These are phyloP conservation scores for Saksenaea oblongispora DNA, from an alignment of 371 early-diverging fungal genomes.

Conservation along the genomic window DNA sequence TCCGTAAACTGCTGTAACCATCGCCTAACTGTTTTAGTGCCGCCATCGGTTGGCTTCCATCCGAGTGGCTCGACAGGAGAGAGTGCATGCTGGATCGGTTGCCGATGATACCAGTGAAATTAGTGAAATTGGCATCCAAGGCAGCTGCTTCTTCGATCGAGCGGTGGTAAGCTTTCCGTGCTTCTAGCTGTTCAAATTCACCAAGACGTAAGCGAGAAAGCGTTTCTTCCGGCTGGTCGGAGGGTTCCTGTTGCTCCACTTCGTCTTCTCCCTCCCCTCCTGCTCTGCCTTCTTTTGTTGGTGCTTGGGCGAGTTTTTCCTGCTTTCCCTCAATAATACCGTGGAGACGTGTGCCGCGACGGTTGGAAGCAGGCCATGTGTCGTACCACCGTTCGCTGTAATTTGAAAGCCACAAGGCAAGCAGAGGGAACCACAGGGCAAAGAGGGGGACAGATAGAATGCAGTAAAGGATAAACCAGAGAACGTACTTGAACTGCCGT, in stretches of 20 bases:
- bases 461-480: conserved; percentile 49
- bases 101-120: conserved; percentile 37
- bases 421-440: conserved; percentile 43
- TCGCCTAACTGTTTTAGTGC: conserved; percentile 36
- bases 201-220: conserved; percentile 34
- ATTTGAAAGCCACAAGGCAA: conserved; percentile 43
- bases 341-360: conserved; percentile 26
- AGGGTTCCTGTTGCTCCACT: conserved; percentile 9
- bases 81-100: conserved; percentile 8
- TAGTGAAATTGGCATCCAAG: conserved; percentile 45
- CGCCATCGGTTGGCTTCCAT: conserved; percentile 12
- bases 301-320: background rate
- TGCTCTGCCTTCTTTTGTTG: conserved; percentile 3
- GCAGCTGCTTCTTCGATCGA: conserved; percentile 41
- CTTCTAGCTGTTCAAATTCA: conserved; percentile 41
- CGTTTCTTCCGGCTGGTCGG: conserved; percentile 15
- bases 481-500: conserved; percentile 44
- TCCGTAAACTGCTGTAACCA: conserved; percentile 13
- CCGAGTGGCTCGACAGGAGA: background rate
- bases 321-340: conserved; percentile 32
- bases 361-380: conserved; percentile 32
- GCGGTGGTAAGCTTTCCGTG: conserved; percentile 28
- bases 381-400: conserved; percentile 47
- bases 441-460: conserved; percentile 40
- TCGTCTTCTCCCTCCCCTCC: background rate